Evolutionary conservation across 495 filamentous ascomycete genomes (phyloP).

Genomic region (Hyaloscypha hepaticicola): DNA sequence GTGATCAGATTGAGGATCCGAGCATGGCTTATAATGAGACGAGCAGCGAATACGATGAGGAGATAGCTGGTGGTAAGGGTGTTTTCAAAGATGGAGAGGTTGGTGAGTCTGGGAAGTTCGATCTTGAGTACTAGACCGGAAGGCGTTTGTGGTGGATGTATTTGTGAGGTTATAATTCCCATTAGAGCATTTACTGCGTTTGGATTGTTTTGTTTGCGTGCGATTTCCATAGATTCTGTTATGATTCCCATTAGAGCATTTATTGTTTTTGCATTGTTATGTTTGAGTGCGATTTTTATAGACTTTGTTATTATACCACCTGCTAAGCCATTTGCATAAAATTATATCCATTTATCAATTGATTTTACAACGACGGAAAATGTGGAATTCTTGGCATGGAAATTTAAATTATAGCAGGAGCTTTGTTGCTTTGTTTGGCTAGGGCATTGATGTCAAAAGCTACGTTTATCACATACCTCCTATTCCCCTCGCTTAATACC

Average conservation of each 20-base stretch:
- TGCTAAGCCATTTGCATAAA: no score
- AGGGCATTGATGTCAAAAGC: no score
- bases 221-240: background rate
- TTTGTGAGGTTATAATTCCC: background rate
- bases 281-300: no score
- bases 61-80: background rate
- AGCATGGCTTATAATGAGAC: constrained; percentile 46
- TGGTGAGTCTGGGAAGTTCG: constrained; percentile 10
- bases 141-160: background rate
- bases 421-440: no score
- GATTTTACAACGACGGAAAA: no score
- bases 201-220: background rate
- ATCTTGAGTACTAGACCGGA: constrained; percentile 14
- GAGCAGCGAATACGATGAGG: constrained; percentile 23
- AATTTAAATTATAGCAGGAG: no score
- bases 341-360: no score
- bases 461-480: no score
- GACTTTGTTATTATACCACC: no score
- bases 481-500: no score
- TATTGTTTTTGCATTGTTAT: no score
- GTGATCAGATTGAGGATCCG: constrained; percentile 58
- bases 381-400: no score
- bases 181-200: background rate
- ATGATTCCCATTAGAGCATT: background rate
- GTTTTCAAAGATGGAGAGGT: constrained; percentile 15